A percentile compares a stretch with the other conserved stretches of the same genome.
These are phyloP conservation scores for Paralagenidium karlingii DNA, from an alignment of 352 stramenopile species.

Conservation along the genomic window DNA sequence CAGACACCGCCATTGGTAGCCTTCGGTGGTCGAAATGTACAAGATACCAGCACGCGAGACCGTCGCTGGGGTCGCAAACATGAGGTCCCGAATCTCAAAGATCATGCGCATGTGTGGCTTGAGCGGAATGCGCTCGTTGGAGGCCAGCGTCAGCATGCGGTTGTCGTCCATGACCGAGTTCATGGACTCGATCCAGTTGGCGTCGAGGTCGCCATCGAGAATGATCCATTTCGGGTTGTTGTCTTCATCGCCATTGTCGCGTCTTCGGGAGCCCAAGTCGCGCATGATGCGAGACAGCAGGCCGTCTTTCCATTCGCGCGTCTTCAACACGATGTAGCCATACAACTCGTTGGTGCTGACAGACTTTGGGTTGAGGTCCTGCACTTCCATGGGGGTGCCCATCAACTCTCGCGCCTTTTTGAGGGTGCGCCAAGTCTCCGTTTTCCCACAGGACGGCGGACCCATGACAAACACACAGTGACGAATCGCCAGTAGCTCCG, in stretches of 20 bases:
- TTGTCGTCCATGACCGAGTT: conserved; percentile 98
- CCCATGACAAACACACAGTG: conserved; percentile 97
- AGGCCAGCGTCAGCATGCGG: conserved; percentile 92
- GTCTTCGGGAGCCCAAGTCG: conserved; percentile 84
- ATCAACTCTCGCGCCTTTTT: conserved; percentile 80
- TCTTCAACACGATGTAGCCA: conserved; percentile 92
- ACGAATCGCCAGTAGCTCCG: conserved; percentile 90
- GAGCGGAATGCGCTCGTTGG: conserved; percentile 93
- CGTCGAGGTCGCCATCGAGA: conserved; percentile 93
- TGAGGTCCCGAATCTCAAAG: conserved; percentile 94
- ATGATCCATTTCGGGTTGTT: conserved; percentile 96
- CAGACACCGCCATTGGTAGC: conserved; percentile 91
- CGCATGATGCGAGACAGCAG: conserved; percentile 93
- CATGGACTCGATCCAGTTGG: conserved; percentile 98
- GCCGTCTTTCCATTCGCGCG: conserved; percentile 93
- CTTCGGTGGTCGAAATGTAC: conserved; percentile 92
- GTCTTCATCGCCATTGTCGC: conserved; percentile 81
- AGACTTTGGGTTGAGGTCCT: conserved; percentile 93
- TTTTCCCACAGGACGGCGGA: conserved; percentile 88
- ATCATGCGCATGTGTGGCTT: conserved; percentile 96
- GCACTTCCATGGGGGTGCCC: conserved; percentile 79
- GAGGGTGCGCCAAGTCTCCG: conserved; percentile 92
- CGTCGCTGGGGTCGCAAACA: conserved; percentile 92
- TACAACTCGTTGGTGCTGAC: conserved; percentile 95
- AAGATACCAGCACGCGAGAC: conserved; percentile 92